phyloP scores from a whole-genome alignment of 192 early-diverging fungal genomes.

The Coemansia sp. region DNA sequence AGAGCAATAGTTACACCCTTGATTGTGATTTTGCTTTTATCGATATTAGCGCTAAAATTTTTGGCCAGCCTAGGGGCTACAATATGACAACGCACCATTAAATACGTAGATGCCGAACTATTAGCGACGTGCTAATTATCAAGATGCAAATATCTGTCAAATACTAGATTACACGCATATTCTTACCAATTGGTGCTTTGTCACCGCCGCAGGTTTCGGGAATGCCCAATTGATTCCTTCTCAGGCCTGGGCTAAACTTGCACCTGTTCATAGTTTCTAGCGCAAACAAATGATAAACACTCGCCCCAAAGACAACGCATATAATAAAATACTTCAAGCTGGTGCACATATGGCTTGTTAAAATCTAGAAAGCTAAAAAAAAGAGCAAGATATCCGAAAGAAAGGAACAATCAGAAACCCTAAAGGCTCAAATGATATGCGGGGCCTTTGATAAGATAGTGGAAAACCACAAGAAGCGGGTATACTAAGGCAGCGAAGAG shows the following conservation, averaged over 20 bases:
- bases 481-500: no score
- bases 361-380: background rate
- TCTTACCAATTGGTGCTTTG: background rate
- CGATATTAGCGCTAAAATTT: conserved; percentile 20
- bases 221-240: background rate
- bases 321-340: background rate
- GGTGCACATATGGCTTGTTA: background rate
- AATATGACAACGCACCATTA: background rate
- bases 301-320: background rate
- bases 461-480: no score
- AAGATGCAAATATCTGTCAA: background rate
- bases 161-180: background rate
- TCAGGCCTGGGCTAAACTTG: background rate
- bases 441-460: no score
- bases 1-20: conserved; percentile 17
- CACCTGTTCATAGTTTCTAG: background rate
- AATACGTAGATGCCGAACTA: background rate
- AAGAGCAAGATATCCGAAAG: background rate
- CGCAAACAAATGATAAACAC: background rate
- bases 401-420: background rate
- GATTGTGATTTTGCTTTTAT: conserved; percentile 23
- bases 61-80: conserved; percentile 31
- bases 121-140: background rate
- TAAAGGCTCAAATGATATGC: no score
- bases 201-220: background rate